These are phyloP conservation scores for Zymoseptoria tritici DNA, from an alignment of 2,329 filamentous ascomycete species.

Conservation along the genomic window DNA sequence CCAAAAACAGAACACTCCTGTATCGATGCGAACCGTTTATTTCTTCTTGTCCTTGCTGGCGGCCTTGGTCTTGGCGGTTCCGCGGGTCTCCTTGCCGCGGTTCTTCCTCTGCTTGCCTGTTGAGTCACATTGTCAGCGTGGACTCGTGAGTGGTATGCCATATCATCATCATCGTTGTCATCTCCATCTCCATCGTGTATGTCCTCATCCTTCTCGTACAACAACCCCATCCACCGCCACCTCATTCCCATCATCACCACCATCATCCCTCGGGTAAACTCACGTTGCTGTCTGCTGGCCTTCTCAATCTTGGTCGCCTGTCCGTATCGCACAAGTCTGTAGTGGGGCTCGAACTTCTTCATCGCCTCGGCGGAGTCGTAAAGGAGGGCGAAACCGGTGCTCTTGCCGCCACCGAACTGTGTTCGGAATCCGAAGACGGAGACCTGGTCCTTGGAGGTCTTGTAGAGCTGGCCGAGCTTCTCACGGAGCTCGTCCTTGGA, in stretches of 20 bases:
- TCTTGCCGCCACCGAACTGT: slow-evolving; percentile 99
- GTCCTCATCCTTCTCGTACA: not conserved
- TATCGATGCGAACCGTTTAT: slow-evolving; percentile 22
- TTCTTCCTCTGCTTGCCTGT: slow-evolving; percentile 99
- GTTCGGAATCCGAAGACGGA: slow-evolving; percentile 98
- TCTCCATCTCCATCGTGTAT: not conserved
- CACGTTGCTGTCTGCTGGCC: slow-evolving; percentile 98
- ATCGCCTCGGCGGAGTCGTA: slow-evolving; percentile 97
- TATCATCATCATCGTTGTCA: not conserved
- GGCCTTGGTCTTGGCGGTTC: slow-evolving; percentile 97
- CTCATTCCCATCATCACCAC: not conserved
- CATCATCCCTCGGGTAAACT: slow-evolving; percentile 41
- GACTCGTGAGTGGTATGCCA: not conserved
- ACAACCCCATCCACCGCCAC: slow-evolving; percentile 24
- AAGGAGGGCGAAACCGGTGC: slow-evolving; percentile 95
- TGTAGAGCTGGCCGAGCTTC: slow-evolving; percentile 95
- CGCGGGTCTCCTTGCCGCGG: slow-evolving; percentile 96
- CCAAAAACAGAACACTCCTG: not conserved
- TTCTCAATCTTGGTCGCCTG: slow-evolving; percentile 92
- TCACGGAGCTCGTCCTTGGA: slow-evolving; percentile 96
- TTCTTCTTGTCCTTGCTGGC: slow-evolving; percentile 82
- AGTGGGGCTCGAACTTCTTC: slow-evolving; percentile 99
- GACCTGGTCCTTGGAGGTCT: slow-evolving; percentile 95
- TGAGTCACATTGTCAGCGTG: slow-evolving; percentile 10
- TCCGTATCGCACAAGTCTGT: slow-evolving; percentile 91